Conservation (phyloP, 2,329 filamentous ascomycete genomes). For the Diplodia intermedia region DNA sequence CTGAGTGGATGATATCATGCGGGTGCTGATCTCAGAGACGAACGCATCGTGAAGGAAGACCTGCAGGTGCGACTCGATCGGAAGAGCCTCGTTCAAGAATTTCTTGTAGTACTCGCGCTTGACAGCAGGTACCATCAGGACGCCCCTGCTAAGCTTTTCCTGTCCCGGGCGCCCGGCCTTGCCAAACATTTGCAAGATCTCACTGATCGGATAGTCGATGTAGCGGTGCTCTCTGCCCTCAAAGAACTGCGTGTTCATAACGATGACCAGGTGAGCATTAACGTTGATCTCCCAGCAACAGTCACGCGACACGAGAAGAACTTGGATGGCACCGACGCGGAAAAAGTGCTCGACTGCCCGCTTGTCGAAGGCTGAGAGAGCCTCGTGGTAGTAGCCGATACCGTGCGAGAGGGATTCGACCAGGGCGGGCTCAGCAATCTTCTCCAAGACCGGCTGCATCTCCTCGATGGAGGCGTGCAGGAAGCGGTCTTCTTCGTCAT, state of each 20-base stretch:
- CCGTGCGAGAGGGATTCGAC: slow-evolving; percentile 91
- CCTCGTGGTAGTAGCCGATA: slow-evolving; percentile 97
- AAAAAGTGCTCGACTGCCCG: slow-evolving; percentile 93
- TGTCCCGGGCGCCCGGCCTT: slow-evolving; percentile 81
- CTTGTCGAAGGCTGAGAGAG: slow-evolving; percentile 85
- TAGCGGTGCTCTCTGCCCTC: slow-evolving; percentile 97
- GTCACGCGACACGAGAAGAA: slow-evolving; percentile 81
- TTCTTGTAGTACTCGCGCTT: slow-evolving; percentile 99
- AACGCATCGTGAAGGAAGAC: slow-evolving; percentile 94
- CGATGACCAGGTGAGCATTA: slow-evolving; percentile 86
- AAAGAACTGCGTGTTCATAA: slow-evolving; percentile 98
- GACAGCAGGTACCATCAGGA: slow-evolving; percentile 94
- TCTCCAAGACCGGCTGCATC: slow-evolving; percentile 79
- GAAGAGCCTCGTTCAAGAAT: slow-evolving; percentile 93
- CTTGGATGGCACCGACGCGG: slow-evolving; percentile 85
- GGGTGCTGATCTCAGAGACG: slow-evolving; percentile 94
- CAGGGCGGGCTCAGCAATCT: slow-evolving; percentile 83
- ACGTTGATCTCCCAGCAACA: slow-evolving; percentile 95
- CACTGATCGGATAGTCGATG: slow-evolving; percentile 92
- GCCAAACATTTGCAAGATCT: slow-evolving; percentile 97
- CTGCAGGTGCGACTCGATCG: slow-evolving; percentile 92
- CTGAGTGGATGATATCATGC: slow-evolving; percentile 92
- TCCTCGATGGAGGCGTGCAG: slow-evolving; percentile 83
- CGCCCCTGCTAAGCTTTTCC: slow-evolving; percentile 83
- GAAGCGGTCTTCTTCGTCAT: slow-evolving; percentile 93